These are phyloP conservation scores for Stenocarpella maydis DNA, from an alignment of 2,329 filamentous ascomycete species.

Conservation along the genomic window DNA sequence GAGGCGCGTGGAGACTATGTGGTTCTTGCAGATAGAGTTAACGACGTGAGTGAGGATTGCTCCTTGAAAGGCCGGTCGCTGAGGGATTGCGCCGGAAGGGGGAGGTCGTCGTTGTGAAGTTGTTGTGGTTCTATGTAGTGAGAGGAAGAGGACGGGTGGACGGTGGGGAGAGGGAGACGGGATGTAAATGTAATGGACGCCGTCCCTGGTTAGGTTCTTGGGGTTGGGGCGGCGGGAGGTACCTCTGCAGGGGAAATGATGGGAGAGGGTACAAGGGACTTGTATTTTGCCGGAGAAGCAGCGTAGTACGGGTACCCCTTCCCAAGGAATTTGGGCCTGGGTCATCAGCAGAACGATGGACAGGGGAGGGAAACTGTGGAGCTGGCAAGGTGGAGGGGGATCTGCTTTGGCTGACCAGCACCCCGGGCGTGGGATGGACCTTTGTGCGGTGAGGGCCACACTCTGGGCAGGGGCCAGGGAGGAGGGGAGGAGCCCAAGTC, in stretches of 20 bases:
- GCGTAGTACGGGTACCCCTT: slow-evolving; percentile 22
- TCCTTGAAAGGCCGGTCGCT: slow-evolving; percentile 8
- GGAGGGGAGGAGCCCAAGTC: slow-evolving; percentile 25
- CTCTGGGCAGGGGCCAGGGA: slow-evolving; percentile 25
- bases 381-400: slow-evolving; percentile 26
- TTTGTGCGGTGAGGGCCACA: slow-evolving; percentile 28
- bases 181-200: slow-evolving; percentile 42
- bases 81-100: neutral
- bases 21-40: neutral
- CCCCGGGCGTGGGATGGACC: slow-evolving; percentile 25
- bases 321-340: slow-evolving; percentile 23
- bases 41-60: slow-evolving; percentile 9
- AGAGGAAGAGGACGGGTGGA: slow-evolving; percentile 31
- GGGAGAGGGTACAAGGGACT: slow-evolving; percentile 36
- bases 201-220: slow-evolving; percentile 13
- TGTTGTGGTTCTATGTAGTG: slow-evolving; percentile 32
- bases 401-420: slow-evolving; percentile 29
- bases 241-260: slow-evolving; percentile 23
- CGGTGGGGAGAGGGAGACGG: slow-evolving; percentile 34
- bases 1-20: neutral
- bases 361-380: slow-evolving; percentile 22
- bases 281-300: slow-evolving; percentile 30
- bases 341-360: slow-evolving; percentile 22
- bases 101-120: slow-evolving; percentile 22
- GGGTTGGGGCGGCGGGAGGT: slow-evolving; percentile 31